These are phyloP conservation scores for Leishmania tropica DNA, from an alignment of 208 protist genomes.

Conservation along the genomic window DNA sequence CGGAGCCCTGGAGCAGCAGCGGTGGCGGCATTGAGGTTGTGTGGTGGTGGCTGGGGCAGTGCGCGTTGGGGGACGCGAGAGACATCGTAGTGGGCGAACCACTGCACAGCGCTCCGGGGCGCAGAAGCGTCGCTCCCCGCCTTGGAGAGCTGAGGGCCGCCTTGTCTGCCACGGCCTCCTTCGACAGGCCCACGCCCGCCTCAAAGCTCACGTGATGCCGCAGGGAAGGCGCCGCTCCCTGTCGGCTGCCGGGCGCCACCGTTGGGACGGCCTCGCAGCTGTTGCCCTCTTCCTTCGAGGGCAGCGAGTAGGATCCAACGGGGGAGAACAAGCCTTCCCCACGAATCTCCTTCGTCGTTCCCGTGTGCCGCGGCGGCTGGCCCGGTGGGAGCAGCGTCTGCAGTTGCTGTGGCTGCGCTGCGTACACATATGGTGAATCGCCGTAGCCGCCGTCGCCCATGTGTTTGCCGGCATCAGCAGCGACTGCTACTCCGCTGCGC, in stretches of 20 bases:
- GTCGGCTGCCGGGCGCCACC: background rate
- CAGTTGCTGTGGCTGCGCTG: background rate
- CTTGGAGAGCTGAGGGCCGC: background rate
- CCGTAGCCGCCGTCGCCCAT: background rate
- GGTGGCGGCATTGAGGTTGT: background rate
- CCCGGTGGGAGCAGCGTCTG: background rate
- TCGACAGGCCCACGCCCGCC: background rate
- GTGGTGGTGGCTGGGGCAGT: background rate
- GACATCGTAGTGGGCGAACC: background rate
- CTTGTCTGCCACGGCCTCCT: no score
- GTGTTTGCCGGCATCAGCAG: background rate
- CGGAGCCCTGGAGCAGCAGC: background rate
- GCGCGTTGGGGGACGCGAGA: background rate
- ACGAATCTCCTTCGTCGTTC: background rate
- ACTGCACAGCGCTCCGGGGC: no score
- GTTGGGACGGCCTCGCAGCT: background rate
- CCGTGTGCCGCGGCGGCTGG: background rate
- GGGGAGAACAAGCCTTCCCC: background rate
- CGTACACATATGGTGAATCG: background rate
- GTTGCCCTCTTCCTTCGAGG: background rate
- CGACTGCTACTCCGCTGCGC: background rate
- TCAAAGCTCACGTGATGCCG: constrained; percentile 28
- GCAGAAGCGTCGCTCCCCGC: background rate
- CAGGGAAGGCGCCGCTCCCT: background rate
- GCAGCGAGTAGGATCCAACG: background rate